A percentile compares a stretch with the other conserved stretches of the same genome.
Evolutionary conservation across 2,329 filamentous ascomycete species (phyloP).

Genomic region (Clarireedia homoeocarpa): DNA sequence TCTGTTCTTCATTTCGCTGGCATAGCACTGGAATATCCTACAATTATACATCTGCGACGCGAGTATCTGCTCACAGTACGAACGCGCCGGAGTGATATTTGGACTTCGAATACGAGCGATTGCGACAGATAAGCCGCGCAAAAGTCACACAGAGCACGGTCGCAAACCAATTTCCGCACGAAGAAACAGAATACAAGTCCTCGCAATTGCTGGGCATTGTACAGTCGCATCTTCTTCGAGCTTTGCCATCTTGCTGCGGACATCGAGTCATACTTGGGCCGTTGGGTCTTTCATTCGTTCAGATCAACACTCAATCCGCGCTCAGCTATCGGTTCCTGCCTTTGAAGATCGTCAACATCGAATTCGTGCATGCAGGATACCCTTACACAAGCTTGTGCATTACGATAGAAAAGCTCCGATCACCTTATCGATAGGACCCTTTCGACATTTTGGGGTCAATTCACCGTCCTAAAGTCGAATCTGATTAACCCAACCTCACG

Average conservation of each 20-base stretch:
- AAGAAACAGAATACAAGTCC: not conserved
- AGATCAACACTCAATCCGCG: not conserved
- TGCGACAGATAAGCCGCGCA: conserved; percentile 3
- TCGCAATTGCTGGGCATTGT: no score
- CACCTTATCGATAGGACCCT: not conserved
- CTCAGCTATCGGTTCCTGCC: not conserved
- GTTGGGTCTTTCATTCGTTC: not conserved
- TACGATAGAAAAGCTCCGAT: not conserved
- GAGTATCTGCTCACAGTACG: not conserved
- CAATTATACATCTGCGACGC: not conserved
- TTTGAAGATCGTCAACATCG: not conserved
- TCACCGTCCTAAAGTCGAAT: not conserved
- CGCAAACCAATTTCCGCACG: conserved; percentile 1
- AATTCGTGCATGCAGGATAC: not conserved
- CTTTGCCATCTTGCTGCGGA: not conserved
- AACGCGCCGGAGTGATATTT: not conserved
- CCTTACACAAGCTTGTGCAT: not conserved
- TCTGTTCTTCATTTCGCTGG: not conserved
- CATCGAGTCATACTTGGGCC: not conserved
- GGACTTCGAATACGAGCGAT: not conserved
- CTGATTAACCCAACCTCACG: not conserved
- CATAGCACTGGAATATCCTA: not conserved
- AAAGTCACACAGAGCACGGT: conserved; percentile 5
- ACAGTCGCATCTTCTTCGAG: no score
- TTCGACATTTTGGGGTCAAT: not conserved